Evolutionary conservation across 257 asterid species (phyloP), one percentile per base, ranked within the genome.

Genomic region (Henckelia pumila): DNA sequence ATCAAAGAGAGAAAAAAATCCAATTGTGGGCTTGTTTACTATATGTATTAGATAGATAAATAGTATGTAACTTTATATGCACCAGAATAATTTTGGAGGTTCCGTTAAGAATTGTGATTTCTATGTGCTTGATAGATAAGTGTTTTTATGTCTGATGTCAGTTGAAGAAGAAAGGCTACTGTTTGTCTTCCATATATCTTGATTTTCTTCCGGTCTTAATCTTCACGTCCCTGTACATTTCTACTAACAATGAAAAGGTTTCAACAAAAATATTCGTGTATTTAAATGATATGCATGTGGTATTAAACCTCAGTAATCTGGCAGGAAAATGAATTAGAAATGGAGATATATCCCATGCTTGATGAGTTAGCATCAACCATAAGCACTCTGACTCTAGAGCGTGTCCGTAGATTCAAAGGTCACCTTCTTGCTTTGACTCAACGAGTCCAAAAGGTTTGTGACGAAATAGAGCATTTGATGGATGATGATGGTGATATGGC

Each of bases 401-500:
- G 93, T 9, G 99, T 91, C 22, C 97, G 99, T 58, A 87, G 96
- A 75, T 89, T 87, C 83, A 94, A 94, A 80, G 99, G 97, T 32
- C 85, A 88, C 59, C 96, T 94, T 61, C 96, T 94, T 70, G 96
- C 96, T 26, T 79, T 93, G 82, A 90, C 99, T 75, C 99, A 93
- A 63, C 82, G 95, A 69, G 99, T 90, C 65, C 99, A 93, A 77
- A 93, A 93, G 95, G 97, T 90, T 40, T 90, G 95, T 67, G 96
- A 85, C 76, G 97, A 87, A 78, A 91, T 94, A 64, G 99, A 94
- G 78, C 99, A 94, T 79, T 84, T 91, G 63, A 94, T 94, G 97
- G 85, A 94, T 63, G 99, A 94, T 75, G 99, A 94, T 56, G 99
- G 96, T 56, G 99, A 94, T 73, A 94, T 94, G 99, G 99, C 97